Base-by-base conservation (phyloP, 345 rosid genomes). In the Dovyalis caffra region DNA sequence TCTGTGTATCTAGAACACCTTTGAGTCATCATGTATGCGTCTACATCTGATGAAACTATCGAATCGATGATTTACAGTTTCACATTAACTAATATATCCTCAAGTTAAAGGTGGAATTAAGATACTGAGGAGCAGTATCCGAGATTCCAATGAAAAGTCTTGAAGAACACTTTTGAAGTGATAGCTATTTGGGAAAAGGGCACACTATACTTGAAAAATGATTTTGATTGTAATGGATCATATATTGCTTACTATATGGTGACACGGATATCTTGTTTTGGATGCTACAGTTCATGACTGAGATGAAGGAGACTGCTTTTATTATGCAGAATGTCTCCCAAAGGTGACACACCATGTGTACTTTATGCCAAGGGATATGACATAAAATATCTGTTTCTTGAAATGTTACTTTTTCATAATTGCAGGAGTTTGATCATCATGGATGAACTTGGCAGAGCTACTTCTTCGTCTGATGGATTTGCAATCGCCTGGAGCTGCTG, bases 401-500 rank as follows among this genome's bases (percentile, higher is more conserved):
- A 70, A 31, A 26, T 11, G 29, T 38, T 40, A 12, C 66, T 43
- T 60, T 28, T 64, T 71, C n/a, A n/a, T 57, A 76, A 63, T 71
- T 74, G 9, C 79, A 95, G 99, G 89, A 92, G 98, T 74, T 85
- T 95, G 75, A 86, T 95, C 77, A 84, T 95, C 63, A 89, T 91
- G 94, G 99, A 95, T 71, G 99, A 95, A 86, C 98, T 92, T 31
- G 98, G 99, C 79, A 92, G 98, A 86, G 99, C 98, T 35, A 95
- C 99, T 77, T 91, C 98, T 70, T 95, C 99, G 37, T 88, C 97
- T 51, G 99, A 95, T 81, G 98, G 98, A 76, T 85, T 91, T 80
- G 90, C 97, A 73, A 86, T 95, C 77, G 97, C 97, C 72, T 91
- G 98, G 99, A 89, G 99, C 86, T 95, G 96, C 89, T 93, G 96